A percentile compares a stretch with the other conserved stretches of the same genome.
These are phyloP conservation scores for Cyclotella sp. DNA, from an alignment of 108 stramenopile genomes.

Conservation along the genomic window DNA sequence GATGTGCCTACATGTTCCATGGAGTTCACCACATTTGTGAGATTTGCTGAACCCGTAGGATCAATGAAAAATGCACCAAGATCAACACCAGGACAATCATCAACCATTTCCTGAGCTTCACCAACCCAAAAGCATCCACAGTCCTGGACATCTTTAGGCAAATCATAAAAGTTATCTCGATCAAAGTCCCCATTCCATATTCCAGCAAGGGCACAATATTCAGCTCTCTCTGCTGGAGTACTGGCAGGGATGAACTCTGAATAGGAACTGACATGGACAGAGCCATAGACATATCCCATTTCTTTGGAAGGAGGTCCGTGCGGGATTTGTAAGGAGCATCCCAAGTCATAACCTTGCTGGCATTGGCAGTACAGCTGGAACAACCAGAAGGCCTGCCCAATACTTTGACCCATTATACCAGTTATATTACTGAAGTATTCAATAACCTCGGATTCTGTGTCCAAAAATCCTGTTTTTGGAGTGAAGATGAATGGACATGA, in stretches of 20 bases:
- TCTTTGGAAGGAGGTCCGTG: too few relatives aligned
- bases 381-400: neutral
- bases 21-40: too few relatives aligned
- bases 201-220: conserved; percentile 19
- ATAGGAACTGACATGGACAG: too few relatives aligned
- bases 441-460: neutral
- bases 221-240: neutral
- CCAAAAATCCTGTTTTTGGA: conserved; percentile 9
- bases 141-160: conserved; percentile 13
- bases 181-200: conserved; percentile 27
- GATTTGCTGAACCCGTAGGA: neutral
- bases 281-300: too few relatives aligned
- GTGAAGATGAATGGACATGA: conserved; percentile 10
- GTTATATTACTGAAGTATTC: neutral
- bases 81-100: conserved; percentile 16
- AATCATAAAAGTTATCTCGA: neutral
- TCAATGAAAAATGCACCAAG: conserved; percentile 11
- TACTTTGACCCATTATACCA: neutral
- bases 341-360: neutral
- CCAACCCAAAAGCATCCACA: conserved; percentile 20
- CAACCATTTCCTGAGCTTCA: neutral
- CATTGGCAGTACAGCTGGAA: conserved; percentile 22
- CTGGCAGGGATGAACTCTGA: neutral
- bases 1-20: too few relatives aligned
- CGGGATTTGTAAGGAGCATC: conserved; percentile 4